Conservation (phyloP, 495 filamentous ascomycete genomes). For the Acidiella bohemica region DNA sequence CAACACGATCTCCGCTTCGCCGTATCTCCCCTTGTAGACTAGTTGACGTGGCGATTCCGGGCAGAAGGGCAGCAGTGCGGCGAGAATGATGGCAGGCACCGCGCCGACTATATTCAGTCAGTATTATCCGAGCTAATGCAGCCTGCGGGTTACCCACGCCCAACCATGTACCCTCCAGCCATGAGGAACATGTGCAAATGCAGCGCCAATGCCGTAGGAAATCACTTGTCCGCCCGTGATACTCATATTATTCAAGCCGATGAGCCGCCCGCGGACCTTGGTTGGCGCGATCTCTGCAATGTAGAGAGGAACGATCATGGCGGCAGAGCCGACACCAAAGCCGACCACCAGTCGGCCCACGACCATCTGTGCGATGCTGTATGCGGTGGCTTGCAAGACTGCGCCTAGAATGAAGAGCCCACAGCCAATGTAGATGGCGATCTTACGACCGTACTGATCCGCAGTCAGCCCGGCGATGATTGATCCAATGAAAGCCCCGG, state of each 20-base stretch:
- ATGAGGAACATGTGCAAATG: conserved; percentile 33
- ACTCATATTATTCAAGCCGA: conserved; percentile 42
- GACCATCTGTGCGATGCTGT: conserved; percentile 35
- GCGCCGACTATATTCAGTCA: no score
- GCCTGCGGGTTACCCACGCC: no score
- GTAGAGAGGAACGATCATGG: no score
- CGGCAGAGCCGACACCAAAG: conserved; percentile 40
- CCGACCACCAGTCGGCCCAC: conserved; percentile 39
- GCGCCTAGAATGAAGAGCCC: conserved; percentile 37
- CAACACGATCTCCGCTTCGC: conserved; percentile 31
- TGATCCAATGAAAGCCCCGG: conserved; percentile 39
- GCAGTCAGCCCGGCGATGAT: conserved; percentile 37
- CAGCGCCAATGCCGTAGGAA: conserved; percentile 39
- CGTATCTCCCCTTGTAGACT: conserved; percentile 32
- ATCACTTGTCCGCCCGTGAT: conserved; percentile 42
- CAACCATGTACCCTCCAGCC: conserved; percentile 42
- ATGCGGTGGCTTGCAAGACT: conserved; percentile 34
- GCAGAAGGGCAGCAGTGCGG: conserved; percentile 32
- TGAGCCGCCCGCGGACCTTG: conserved; percentile 40
- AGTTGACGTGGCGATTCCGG: conserved; percentile 43
- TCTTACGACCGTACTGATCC: conserved; percentile 38
- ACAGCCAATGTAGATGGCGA: conserved; percentile 36
- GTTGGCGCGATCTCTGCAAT: no score
- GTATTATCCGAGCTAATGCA: no score
- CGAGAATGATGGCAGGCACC: conserved; percentile 36